Percentiles rank a stretch among this genome's conserved stretches.
Evolutionary conservation across 1,284 basidiomycete species (phyloP).

Genomic region (Ganoderma multipileum): DNA sequence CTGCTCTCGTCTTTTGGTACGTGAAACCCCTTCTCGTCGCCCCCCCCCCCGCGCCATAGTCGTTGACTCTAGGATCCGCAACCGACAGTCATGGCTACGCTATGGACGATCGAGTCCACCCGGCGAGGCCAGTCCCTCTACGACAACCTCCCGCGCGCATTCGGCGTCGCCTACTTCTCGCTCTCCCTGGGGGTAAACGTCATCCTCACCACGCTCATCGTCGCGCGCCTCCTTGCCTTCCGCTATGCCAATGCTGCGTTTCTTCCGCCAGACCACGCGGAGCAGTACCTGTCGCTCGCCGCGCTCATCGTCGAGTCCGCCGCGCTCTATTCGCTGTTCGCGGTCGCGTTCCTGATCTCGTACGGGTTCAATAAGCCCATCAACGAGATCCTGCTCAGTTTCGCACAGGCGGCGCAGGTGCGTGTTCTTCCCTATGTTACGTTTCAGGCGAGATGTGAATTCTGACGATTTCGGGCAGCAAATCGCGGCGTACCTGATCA

Average conservation of each 20-base stretch:
- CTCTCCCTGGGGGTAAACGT: constrained; percentile 53
- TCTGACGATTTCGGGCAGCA: constrained; percentile 36
- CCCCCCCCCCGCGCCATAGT: constrained; percentile 1
- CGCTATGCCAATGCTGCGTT: constrained; percentile 39
- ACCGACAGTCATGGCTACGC: constrained; percentile 45
- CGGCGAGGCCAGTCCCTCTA: constrained; percentile 46
- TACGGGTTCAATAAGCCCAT: constrained; percentile 43
- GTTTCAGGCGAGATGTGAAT: too few species aligned
- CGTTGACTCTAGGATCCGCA: background rate
- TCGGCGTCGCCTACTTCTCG: constrained; percentile 45
- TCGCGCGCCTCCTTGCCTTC: constrained; percentile 44
- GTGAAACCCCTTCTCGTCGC: constrained; percentile 12
- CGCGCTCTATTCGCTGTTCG: constrained; percentile 48
- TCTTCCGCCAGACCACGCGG: constrained; percentile 43
- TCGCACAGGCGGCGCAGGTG: constrained; percentile 15
- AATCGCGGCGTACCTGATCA: constrained; percentile 49
- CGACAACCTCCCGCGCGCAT: constrained; percentile 44
- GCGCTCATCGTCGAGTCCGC: constrained; percentile 50
- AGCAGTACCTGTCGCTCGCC: constrained; percentile 46
- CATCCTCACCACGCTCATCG: constrained; percentile 50
- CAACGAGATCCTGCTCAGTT: constrained; percentile 13
- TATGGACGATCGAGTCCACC: constrained; percentile 50
- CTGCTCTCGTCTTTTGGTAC: constrained; percentile 47
- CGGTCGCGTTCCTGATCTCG: constrained; percentile 49
- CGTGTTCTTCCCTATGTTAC: background rate